Evolutionary conservation across 495 filamentous ascomycete species (phyloP), one percentile per base, ranked within the genome.

Genomic region (Rostrohypoxylon terebratum): DNA sequence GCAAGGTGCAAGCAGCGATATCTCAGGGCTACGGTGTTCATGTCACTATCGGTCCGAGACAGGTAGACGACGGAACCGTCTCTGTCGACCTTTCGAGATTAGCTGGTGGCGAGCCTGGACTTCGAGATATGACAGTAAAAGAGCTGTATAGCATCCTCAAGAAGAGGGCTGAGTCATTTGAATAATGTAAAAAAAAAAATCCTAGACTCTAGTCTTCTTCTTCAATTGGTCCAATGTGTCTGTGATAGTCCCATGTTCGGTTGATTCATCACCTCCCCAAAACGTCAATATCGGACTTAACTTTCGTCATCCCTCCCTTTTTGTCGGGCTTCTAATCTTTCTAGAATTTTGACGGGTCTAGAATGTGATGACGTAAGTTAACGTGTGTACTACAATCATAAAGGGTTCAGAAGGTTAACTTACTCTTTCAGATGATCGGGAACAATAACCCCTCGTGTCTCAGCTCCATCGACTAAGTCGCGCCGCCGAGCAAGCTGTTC

Each of bases 1-100:
- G 89, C 78, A 97, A 97, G 81, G 83, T 94, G 53, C 82, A 84
- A 10, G 86, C 90, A 63, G 94, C 94, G 6, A 93, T 89, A 71
- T 81, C 80, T 57, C 91, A 90, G 81, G 87, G 89, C 33, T 96
- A 94, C 72, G 90, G 90, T 55, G 75, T 93, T 53, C 89, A 96
- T 57, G 86, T 92, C 48, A 89, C 94, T 21, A 82, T 96, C 9
- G 94, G 94, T 1, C 80, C 88, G 14, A 85, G 82, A 57, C 87
- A 87, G 59, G 63, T 86, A 7, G 58, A 67, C 5, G 74, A 72
- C 1, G 71, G 77, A 14, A 72, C 72, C 11, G 69, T 86, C 23
- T 73, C 68, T 18, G 79, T 83, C 42, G 79, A 81, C 50, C 66
- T 78, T 38, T 72, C 72, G 16, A 64, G 78, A 44, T 34, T 76